Evolutionary conservation across 225 moss, liverwort and hornwort genomes (phyloP).

Genomic region (Lunularia cruciata): DNA sequence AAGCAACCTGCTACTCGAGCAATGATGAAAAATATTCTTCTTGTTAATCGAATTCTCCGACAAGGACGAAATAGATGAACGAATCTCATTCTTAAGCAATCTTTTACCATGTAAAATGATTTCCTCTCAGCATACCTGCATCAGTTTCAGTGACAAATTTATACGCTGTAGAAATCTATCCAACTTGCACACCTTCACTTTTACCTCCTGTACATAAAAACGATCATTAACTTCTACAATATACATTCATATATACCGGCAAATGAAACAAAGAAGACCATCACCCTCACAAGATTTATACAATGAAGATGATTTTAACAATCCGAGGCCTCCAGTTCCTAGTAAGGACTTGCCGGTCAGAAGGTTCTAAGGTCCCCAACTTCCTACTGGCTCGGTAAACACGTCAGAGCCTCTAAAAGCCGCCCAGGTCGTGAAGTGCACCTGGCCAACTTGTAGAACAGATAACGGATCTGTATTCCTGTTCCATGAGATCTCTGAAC

Average conservation of each 20-base stretch:
- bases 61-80: too few relatives aligned
- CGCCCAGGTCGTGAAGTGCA: background rate
- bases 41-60: background rate
- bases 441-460: constrained; percentile 47
- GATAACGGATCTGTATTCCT: constrained; percentile 62
- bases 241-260: too few relatives aligned
- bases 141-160: constrained; percentile 75
- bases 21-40: background rate
- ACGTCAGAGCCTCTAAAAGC: too few relatives aligned
- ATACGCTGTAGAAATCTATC: constrained; percentile 70
- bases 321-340: background rate
- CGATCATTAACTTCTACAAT: background rate
- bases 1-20: too few relatives aligned
- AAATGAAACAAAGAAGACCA: background rate
- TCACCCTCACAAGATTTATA: background rate
- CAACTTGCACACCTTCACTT: constrained; percentile 71
- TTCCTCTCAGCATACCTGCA: constrained; percentile 49
- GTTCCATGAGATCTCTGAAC: constrained; percentile 87
- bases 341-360: background rate
- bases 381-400: too few relatives aligned
- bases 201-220: constrained; percentile 46
- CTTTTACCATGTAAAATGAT: background rate
- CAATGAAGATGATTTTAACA: background rate
- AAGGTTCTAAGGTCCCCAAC: background rate
- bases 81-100: too few relatives aligned